These are phyloP conservation scores for Cryptococcus sp. DNA, from an alignment of 1,284 basidiomycete genomes.

Conservation along the genomic window DNA sequence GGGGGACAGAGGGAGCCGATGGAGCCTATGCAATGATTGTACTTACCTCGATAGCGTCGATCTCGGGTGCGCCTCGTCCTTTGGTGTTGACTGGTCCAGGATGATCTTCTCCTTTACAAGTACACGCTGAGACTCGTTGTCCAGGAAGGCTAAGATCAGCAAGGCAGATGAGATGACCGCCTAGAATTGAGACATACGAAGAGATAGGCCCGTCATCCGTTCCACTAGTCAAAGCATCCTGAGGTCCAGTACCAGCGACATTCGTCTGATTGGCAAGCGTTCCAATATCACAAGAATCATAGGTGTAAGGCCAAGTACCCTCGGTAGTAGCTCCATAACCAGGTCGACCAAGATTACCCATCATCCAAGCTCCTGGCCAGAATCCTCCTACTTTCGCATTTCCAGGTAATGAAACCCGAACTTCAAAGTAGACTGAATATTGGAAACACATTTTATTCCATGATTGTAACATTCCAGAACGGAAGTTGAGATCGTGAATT, in stretches of 20 bases:
- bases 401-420: slow-evolving; percentile 77
- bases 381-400: slow-evolving; percentile 50
- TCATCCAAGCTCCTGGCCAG: slow-evolving; percentile 82
- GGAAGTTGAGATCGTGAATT: slow-evolving; percentile 70
- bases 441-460: slow-evolving; percentile 86
- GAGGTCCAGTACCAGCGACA: slow-evolving; percentile 40
- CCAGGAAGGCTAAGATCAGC: slow-evolving; percentile 50
- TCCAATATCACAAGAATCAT: slow-evolving; percentile 75
- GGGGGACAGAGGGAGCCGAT: too few relatives aligned
- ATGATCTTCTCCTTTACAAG: slow-evolving; percentile 52
- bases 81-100: slow-evolving; percentile 45
- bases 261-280: slow-evolving; percentile 60
- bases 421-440: slow-evolving; percentile 47
- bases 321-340: slow-evolving; percentile 78
- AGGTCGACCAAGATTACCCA: slow-evolving; percentile 84
- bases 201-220: slow-evolving; percentile 18
- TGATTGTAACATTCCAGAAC: slow-evolving; percentile 53
- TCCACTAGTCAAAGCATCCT: slow-evolving; percentile 21
- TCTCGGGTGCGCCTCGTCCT: slow-evolving; percentile 53
- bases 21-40: not conserved
- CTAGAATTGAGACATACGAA: slow-evolving; percentile 24
- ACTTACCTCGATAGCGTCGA: slow-evolving; percentile 54
- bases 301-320: slow-evolving; percentile 52
- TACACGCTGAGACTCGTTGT: slow-evolving; percentile 56
- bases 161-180: not conserved